Evolutionary conservation across 441 rosid genomes (phyloP), one percentile per base, ranked within the genome.

Genomic region (Erodium moschatum): DNA sequence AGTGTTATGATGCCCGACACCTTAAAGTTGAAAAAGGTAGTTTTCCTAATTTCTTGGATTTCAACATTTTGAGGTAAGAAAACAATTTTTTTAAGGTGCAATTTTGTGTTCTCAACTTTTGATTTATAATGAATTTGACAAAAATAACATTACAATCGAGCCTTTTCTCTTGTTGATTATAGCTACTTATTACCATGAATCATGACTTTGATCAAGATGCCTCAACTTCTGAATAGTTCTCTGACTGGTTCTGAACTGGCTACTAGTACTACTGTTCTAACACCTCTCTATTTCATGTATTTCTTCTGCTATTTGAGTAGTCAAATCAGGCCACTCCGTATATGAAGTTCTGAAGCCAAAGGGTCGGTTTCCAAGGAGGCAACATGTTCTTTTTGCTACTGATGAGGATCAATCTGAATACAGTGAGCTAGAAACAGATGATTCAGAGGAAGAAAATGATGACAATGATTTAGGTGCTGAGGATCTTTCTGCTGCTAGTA

Each of bases 11-110:
- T 79, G 64, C 77, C 79, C 78, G 56, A 71, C 83, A 71, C 66
- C 79, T 67, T 60, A 74, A 73, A 69, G 81, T 72, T 83, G 66
- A 73, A 68, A 73, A 84, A 79, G 88, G 97, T 90, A 81, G 74
- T 68, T 65, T 63, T 44, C 64, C 13, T 15, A 54, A 66, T 48
- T 72, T 42, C 29, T 58, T 65, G 33, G 20, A 31, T 21, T 18
- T 21, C 46, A 40, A 40, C 58, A 60, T 60, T 66, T 20, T 29
- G 63, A 31, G 38, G 27, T 18, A 67, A 67, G 38, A 4, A n/a
- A 33, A 65, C 20, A 38, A 42, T 29, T 29, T 21, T 21, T 48
- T 16, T 67, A 56, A 42, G 24, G 4, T 65, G 54, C 18, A 66
- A 65, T 21, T 58, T 18, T 16, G 62, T 64, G 10, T 7, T 48